Evolutionary conservation across 2,329 filamentous ascomycete species (phyloP).

Genomic region (Nothopassalora personata): DNA sequence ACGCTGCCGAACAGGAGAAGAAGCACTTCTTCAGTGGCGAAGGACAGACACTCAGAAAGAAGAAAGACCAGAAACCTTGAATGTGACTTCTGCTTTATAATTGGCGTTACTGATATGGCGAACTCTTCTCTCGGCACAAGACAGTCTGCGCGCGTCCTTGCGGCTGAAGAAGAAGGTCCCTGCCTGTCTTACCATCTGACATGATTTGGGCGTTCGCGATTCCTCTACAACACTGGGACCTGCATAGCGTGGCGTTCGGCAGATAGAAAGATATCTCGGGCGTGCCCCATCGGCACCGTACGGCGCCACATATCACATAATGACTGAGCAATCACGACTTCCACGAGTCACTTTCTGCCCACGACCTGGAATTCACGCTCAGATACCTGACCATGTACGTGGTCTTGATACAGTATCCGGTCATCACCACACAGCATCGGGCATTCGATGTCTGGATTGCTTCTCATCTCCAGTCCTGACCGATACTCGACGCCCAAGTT

Average conservation of each 20-base stretch:
- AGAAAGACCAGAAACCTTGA: slow-evolving; percentile 49
- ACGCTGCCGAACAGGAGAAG: slow-evolving; percentile 49
- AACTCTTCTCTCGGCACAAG: neutral
- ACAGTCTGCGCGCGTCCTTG: neutral
- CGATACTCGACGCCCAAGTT: too few species aligned
- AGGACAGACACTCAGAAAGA: slow-evolving; percentile 77
- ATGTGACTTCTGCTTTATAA: neutral
- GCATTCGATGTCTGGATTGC: too few species aligned
- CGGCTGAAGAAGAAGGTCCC: neutral
- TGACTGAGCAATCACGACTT: neutral
- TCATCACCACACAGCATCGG: too few species aligned
- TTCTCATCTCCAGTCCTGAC: too few species aligned
- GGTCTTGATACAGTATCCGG: too few species aligned
- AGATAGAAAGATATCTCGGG: neutral
- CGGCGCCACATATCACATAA: slow-evolving; percentile 24
- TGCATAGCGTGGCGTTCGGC: neutral
- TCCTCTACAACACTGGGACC: neutral
- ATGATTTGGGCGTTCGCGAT: neutral
- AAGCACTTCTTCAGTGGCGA: slow-evolving; percentile 63
- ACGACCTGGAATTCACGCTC: too few species aligned
- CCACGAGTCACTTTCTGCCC: too few species aligned
- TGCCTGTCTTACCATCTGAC: neutral
- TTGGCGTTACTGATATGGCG: neutral
- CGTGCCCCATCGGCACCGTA: neutral
- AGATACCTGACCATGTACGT: too few species aligned